Evolutionary conservation across 305 asterid genomes (phyloP).

Genomic region (Ajuga reptans): DNA sequence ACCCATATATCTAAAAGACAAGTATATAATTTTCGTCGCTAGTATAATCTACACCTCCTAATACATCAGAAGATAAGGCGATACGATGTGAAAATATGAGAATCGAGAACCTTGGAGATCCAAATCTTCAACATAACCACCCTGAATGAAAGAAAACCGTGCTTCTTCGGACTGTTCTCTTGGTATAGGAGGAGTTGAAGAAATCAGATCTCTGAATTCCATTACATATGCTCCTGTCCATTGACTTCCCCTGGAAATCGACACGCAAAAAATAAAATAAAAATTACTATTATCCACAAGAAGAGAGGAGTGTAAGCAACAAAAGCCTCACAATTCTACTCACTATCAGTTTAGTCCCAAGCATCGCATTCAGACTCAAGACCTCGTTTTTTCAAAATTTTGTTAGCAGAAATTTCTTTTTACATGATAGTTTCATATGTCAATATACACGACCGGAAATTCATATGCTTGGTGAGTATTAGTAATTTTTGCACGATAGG

Average conservation of each 20-base stretch:
- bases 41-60: background rate
- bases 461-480: background rate
- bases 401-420: background rate
- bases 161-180: slow-evolving; percentile 52
- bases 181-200: slow-evolving; percentile 44
- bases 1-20: background rate
- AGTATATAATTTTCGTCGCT: background rate
- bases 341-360: background rate
- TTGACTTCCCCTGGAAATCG: slow-evolving; percentile 57
- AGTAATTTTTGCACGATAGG: background rate
- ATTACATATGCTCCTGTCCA: slow-evolving; percentile 79
- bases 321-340: background rate
- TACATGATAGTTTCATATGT: background rate
- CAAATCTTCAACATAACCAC: slow-evolving; percentile 31
- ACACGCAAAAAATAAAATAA: slow-evolving; percentile 7
- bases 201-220: slow-evolving; percentile 67
- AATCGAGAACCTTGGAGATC: slow-evolving; percentile 47
- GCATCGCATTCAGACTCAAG: background rate
- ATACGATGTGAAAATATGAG: background rate
- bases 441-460: background rate
- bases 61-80: background rate
- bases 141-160: slow-evolving; percentile 68
- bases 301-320: background rate
- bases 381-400: background rate
- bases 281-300: slow-evolving; percentile 9